These are phyloP conservation scores for Microthyrium microscopicum DNA, from an alignment of 2,329 filamentous ascomycete genomes.

Conservation along the genomic window DNA sequence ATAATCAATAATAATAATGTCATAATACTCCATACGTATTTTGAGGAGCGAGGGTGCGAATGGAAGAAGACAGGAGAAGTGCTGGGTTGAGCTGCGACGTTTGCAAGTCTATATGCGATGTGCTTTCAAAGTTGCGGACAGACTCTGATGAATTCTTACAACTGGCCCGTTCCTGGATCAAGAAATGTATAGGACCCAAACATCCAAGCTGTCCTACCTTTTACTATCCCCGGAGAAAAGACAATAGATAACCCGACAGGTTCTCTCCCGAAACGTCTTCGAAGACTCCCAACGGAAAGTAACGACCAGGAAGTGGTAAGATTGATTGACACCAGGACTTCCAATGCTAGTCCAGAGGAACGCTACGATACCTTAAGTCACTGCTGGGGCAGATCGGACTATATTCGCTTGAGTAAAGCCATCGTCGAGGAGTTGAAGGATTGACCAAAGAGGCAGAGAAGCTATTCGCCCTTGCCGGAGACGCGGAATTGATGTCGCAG, in stretches of 20 bases:
- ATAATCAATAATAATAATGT: too few species aligned
- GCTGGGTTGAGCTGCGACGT: too few species aligned
- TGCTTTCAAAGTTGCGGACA: too few species aligned
- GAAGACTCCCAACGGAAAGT: too few species aligned
- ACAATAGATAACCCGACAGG: too few species aligned
- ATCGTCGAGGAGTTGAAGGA: conserved; percentile 11
- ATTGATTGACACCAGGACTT: conserved; percentile 6
- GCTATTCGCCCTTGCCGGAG: conserved; percentile 11
- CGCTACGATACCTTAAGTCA: conserved; percentile 7
- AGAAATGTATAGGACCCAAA: conserved; percentile 9
- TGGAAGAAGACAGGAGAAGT: too few species aligned
- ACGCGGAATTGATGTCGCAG: conserved; percentile 6
- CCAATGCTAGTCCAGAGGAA: conserved; percentile 1
- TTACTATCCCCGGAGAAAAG: too few species aligned
- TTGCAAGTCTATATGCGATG: too few species aligned
- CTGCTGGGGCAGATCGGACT: conserved; percentile 5
- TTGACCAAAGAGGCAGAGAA: conserved; percentile 10
- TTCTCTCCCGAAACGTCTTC: too few species aligned
- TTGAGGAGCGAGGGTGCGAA: too few species aligned
- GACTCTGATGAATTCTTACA: conserved; percentile 6
- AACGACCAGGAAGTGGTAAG: too few species aligned
- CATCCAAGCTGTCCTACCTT: conserved; percentile 4
- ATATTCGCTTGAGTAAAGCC: conserved; percentile 9
- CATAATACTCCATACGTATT: too few species aligned
- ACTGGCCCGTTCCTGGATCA: conserved; percentile 9